Evolutionary conservation across 202 grass and related monocot genomes (phyloP), one percentile per base, ranked within the genome.

Genomic region (Bolboschoenoplectus hybrid): DNA sequence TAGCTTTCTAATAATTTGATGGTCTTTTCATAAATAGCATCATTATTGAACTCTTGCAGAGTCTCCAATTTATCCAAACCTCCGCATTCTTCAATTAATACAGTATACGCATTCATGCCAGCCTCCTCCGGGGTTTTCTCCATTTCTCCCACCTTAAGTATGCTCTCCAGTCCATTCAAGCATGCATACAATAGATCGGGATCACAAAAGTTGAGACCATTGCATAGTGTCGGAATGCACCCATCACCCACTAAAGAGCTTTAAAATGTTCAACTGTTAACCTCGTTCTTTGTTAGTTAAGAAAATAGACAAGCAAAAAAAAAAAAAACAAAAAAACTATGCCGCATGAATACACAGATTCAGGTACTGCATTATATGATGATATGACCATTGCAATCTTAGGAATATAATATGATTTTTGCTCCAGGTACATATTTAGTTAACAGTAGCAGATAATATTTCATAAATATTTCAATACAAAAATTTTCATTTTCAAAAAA

Each of bases 231-330:
- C 69, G 89, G 85, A 26, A 97, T 74, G 86, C 92, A 97, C 49
- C 95, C 92, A 1, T 89, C 74, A 57, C 88, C 90, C 83, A 91
- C 92, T 86, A 97, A 89, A 91, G 91, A 92, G 34, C 95, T 93
- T 64, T 26, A 65, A 84, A 51, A 87, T 6, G 9, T 50, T 44
- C 49, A 52, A 45, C 43, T 35, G 80, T 63, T 61, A 26, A 40
- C 11, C 43, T 14, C 35, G 60, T 17, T 38, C 10, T n/a, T 82
- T 67, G 53, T 20, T 53, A 63, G 39, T 63, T 81, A 17, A 3
- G 17, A 39, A 60, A 40, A 81, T 43, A 63, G 10, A 3, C 35
- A 39, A 58, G 6, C 0, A n/a, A 57, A 80, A 7, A 40, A 80
- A 74, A 40, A 72, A 26, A 26, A 26, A 74, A 40, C 45, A 26